Percentiles rank a stretch among this genome's conserved stretches.
These are phyloP conservation scores for Podaxis rugospora DNA, from an alignment of 768 basidiomycete species.

Conservation along the genomic window DNA sequence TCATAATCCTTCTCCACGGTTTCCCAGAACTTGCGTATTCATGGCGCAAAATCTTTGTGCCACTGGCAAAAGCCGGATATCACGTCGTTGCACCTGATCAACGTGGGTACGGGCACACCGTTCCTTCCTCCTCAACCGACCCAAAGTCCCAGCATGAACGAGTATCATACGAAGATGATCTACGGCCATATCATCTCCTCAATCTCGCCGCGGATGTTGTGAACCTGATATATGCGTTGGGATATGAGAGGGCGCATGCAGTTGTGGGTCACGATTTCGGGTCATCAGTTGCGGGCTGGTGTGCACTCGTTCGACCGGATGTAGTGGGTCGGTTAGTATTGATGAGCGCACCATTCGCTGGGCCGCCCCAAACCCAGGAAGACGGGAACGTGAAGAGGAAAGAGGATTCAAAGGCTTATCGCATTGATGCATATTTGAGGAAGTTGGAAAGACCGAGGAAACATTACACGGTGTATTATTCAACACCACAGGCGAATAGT, in stretches of 20 bases:
- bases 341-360: constrained; percentile 57
- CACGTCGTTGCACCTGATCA: constrained; percentile 62
- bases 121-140: background rate
- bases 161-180: constrained; percentile 42
- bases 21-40: constrained; percentile 67
- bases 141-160: constrained; percentile 11
- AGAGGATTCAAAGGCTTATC: constrained; percentile 13
- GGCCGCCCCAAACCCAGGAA: constrained; percentile 29
- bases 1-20: constrained; percentile 58
- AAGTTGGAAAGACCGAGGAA: constrained; percentile 47
- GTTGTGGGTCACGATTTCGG: constrained; percentile 63
- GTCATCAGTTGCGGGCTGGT: constrained; percentile 46
- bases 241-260: constrained; percentile 39
- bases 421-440: constrained; percentile 26
- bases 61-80: constrained; percentile 47
- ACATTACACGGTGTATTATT: constrained; percentile 52
- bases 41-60: constrained; percentile 55
- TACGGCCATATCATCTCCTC: constrained; percentile 44
- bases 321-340: constrained; percentile 51
- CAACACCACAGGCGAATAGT: constrained; percentile 38
- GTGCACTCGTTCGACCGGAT: constrained; percentile 51
- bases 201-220: constrained; percentile 50
- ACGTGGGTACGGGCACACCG: constrained; percentile 48
- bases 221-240: constrained; percentile 46
- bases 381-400: constrained; percentile 9